Evolutionary conservation across 805 yeast genomes (phyloP), one percentile per base, ranked within the genome.

Genomic region (Candida namnaoensis): DNA sequence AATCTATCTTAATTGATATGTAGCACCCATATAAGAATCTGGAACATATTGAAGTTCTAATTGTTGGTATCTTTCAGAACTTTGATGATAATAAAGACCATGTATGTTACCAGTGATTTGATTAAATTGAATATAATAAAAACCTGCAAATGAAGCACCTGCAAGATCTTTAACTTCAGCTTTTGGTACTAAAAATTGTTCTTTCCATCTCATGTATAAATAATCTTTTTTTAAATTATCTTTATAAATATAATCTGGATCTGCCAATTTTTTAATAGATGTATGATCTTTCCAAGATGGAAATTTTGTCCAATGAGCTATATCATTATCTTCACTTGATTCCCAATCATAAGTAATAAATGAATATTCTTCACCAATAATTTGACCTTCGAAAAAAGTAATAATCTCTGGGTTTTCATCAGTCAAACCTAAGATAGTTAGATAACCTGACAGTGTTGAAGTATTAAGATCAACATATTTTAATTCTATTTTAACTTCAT

Each of bases 151-250:
- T 3, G 95, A 83, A 0, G 96, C 96, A 13, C 72, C 72, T 38
- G 63, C 65, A 75, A 91, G 48, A 65, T 67, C 43, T 74, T 52
- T 58, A 11, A 54, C 35, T 32, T 74, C 43, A 65, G 88, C 79
- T 61, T 88, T 95, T 0, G 95, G 95, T 8, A 85, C 80, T 45
- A 90, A 63, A 54, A 88, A 88, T 53, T 80, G 76, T 60, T 90
- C 98, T 62, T 90, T 90, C 98, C 98, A 90, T 50, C 96, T 72
- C 96, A 90, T 90, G 57, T 79, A 90, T 6, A 90, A 62, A 52
- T 65, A 72, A 44, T 78, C 71, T 46, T 69, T 63, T 38, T 65
- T 50, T 36, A 62, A 39, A 39, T 54, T 63, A 44, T 66, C 53
- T 33, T 45, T 49, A 41, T 56, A 56, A 13, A 52, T 34, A 43